Evolutionary conservation across 2,329 filamentous ascomycete genomes (phyloP).

Genomic region (Pezicula radicicola): DNA sequence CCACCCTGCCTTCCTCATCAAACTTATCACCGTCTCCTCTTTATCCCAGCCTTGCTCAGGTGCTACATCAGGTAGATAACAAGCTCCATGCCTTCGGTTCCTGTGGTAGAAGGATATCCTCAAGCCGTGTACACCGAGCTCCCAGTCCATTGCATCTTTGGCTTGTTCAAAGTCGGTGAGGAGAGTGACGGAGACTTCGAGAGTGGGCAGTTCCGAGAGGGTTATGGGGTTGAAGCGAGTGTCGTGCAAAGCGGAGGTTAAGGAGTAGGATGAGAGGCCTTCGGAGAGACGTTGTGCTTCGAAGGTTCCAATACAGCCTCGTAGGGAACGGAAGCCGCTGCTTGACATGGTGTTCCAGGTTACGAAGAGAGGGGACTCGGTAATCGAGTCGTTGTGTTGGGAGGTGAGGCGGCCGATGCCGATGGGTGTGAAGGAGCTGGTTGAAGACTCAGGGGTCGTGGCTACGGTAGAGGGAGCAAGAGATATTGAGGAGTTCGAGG

Average conservation of each 20-base stretch:
- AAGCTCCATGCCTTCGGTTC: slow-evolving; percentile 73
- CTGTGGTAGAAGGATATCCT: slow-evolving; percentile 80
- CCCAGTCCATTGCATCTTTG: slow-evolving; percentile 76
- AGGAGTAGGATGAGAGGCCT: slow-evolving; percentile 75
- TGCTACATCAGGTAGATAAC: slow-evolving; percentile 90
- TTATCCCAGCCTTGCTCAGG: slow-evolving; percentile 92
- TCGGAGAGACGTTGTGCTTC: slow-evolving; percentile 69
- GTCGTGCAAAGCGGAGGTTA: slow-evolving; percentile 71
- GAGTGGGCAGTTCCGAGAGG: slow-evolving; percentile 49
- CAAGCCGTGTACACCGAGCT: slow-evolving; percentile 80
- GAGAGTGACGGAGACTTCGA: slow-evolving; percentile 72
- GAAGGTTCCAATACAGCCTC: slow-evolving; percentile 97
- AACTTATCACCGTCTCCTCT: slow-evolving; percentile 83
- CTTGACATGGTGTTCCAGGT: slow-evolving; percentile 74
- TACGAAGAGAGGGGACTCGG: slow-evolving; percentile 78
- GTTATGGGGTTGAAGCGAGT: slow-evolving; percentile 57
- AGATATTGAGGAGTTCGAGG: slow-evolving; percentile 14
- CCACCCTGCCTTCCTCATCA: slow-evolving; percentile 97
- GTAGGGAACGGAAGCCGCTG: slow-evolving; percentile 50
- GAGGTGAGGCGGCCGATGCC: slow-evolving; percentile 16
- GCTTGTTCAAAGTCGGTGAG: slow-evolving; percentile 82
- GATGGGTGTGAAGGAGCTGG: slow-evolving; percentile 22
- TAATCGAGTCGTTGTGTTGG: slow-evolving; percentile 24
- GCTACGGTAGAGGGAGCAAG: slow-evolving; percentile 28
- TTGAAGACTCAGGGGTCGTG: slow-evolving; percentile 44